Conservation (phyloP, 805 yeast genomes). For the Schwanniomyces yamadae region DNA sequence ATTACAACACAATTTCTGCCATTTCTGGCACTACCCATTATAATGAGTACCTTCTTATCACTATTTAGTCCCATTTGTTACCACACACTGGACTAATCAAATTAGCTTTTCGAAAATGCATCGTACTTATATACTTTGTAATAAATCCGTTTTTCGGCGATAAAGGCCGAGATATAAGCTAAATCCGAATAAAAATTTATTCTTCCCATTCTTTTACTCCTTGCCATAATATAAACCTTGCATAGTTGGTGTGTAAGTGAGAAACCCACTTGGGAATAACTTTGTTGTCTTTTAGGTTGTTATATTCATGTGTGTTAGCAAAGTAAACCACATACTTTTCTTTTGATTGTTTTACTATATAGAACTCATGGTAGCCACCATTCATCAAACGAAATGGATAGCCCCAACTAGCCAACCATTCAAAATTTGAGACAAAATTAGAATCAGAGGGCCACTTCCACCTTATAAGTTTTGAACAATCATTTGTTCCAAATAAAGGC, state of each 20-base stretch:
- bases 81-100: too few species aligned
- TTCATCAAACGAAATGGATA: constrained; percentile 6
- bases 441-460: constrained; percentile 3
- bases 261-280: constrained; percentile 3
- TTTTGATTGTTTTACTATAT: not conserved
- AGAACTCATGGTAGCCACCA: constrained; percentile 6
- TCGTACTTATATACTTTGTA: too few species aligned
- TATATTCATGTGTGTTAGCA: constrained; percentile 5
- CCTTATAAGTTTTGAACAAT: not conserved
- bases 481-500: not conserved
- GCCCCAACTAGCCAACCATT: constrained; percentile 2
- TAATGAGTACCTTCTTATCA: constrained; percentile 2
- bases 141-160: too few species aligned
- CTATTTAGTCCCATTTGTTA: too few species aligned
- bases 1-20: not conserved
- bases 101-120: too few species aligned
- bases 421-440: not conserved
- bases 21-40: constrained; percentile 5
- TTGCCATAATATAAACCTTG: constrained; percentile 1
- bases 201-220: not conserved
- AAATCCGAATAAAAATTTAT: too few species aligned
- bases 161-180: too few species aligned
- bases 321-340: not conserved
- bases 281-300: constrained; percentile 2
- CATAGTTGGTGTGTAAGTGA: constrained; percentile 1